phyloP scores from a whole-genome alignment of 2,329 filamentous ascomycete genomes.

The Colletotrichum orchidophilum region DNA sequence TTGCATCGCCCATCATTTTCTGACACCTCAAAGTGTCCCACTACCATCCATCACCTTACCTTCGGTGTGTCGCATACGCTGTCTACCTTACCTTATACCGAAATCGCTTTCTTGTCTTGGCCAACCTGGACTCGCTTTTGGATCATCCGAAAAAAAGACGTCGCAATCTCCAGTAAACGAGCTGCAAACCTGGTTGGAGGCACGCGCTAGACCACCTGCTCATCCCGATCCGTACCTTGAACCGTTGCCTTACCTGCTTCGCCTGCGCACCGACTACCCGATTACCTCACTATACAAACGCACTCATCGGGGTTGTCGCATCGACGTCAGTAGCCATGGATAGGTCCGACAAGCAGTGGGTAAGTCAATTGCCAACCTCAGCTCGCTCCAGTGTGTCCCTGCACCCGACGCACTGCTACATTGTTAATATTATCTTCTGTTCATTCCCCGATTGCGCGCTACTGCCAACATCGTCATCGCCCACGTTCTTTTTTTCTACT shows the following conservation, averaged over 20 bases:
- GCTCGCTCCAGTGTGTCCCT: neutral
- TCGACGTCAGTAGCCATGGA: conserved; percentile 29
- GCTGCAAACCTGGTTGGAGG: neutral
- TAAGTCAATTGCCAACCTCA: conserved; percentile 42
- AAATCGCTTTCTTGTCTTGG: neutral
- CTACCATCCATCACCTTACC: neutral
- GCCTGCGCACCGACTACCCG: neutral
- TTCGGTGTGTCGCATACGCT: neutral
- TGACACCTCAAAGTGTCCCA: neutral
- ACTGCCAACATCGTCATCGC: conserved; percentile 24
- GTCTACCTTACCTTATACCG: neutral
- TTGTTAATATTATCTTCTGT: conserved; percentile 11
- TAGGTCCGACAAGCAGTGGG: conserved; percentile 58
- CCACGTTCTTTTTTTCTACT: conserved; percentile 12
- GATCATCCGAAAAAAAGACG: neutral
- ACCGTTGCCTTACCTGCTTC: neutral
- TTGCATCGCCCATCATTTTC: neutral
- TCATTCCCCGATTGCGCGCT: neutral
- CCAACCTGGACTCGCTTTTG: neutral
- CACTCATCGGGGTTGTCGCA: neutral
- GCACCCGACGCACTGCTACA: neutral
- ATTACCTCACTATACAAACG: neutral
- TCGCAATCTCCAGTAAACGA: neutral
- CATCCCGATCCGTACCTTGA: neutral
- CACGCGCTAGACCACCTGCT: neutral